Conservation (phyloP, 257 asterid genomes). For the Leptodermis oblonga region DNA sequence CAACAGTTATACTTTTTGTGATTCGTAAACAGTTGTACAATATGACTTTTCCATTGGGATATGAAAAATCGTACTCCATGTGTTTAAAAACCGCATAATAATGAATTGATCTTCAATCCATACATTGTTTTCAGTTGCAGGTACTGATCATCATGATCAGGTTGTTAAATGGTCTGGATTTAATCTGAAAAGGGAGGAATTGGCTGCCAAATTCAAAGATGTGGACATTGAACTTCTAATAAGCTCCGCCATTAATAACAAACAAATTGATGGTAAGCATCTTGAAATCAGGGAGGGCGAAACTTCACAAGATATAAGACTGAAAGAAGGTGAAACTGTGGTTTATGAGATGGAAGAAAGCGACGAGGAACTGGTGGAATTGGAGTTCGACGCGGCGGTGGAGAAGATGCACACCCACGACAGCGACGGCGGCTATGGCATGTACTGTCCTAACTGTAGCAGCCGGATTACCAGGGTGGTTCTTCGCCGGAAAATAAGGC, state of each 20-base stretch:
- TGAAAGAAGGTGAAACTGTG: constrained; percentile 14
- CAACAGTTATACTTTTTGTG: too few species aligned
- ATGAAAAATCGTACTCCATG: too few species aligned
- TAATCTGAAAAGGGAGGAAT: constrained; percentile 12
- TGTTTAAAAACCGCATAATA: too few species aligned
- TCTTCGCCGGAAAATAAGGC: constrained; percentile 42
- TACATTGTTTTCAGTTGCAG: not conserved
- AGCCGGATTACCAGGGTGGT: constrained; percentile 48
- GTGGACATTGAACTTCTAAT: constrained; percentile 28
- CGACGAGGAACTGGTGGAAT: constrained; percentile 51
- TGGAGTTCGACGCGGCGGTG: constrained; percentile 52
- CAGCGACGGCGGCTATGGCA: constrained; percentile 20
- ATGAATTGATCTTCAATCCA: too few species aligned
- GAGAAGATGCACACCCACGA: constrained; percentile 54
- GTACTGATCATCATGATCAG: not conserved
- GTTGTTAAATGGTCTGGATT: constrained; percentile 12
- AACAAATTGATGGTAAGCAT: not conserved
- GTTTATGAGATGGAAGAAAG: constrained; percentile 26
- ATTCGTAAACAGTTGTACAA: too few species aligned
- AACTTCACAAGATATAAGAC: not conserved
- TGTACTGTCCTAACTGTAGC: constrained; percentile 59
- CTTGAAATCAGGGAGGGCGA: not conserved
- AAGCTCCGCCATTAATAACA: constrained; percentile 19
- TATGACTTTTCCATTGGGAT: too few species aligned
- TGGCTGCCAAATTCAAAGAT: constrained; percentile 18